phyloP scores from a whole-genome alignment of 2,329 filamentous ascomycete species.

The Tolypocladium paradoxum region DNA sequence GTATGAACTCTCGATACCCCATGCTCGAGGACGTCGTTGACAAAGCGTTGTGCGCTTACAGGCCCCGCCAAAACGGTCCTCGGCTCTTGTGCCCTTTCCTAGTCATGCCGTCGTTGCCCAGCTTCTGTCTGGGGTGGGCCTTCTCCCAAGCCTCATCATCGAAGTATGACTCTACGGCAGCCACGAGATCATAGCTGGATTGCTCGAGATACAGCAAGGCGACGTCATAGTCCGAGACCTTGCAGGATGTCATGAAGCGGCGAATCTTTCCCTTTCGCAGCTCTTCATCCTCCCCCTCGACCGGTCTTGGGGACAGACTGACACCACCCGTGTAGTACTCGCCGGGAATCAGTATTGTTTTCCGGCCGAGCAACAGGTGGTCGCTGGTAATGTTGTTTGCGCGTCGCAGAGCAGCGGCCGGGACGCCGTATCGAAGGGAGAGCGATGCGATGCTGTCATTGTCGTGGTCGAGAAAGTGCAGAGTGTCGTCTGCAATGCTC shows the following conservation, averaged over 20 bases:
- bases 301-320: constrained; percentile 56
- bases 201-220: constrained; percentile 67
- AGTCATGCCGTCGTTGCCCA: constrained; percentile 11
- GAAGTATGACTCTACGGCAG: constrained; percentile 52
- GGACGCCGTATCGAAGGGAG: constrained; percentile 61
- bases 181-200: constrained; percentile 52
- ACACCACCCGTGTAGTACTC: constrained; percentile 57
- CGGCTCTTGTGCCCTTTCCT: constrained; percentile 19
- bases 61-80: constrained; percentile 20
- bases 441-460: constrained; percentile 58
- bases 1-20: constrained; percentile 17
- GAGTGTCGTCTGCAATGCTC: constrained; percentile 44
- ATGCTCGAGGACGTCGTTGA: constrained; percentile 2
- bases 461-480: constrained; percentile 65
- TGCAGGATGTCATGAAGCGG: constrained; percentile 70
- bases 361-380: constrained; percentile 57
- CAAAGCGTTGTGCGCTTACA: constrained; percentile 2
- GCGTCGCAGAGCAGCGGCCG: constrained; percentile 48
- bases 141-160: constrained; percentile 70
- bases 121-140: constrained; percentile 39
- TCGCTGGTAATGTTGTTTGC: constrained; percentile 63
- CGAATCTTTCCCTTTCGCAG: constrained; percentile 58
- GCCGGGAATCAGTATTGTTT: constrained; percentile 61
- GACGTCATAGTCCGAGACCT: constrained; percentile 66
- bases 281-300: constrained; percentile 68